Base-by-base conservation (phyloP, 306 rosid genomes). In the Acacia confusa region DNA sequence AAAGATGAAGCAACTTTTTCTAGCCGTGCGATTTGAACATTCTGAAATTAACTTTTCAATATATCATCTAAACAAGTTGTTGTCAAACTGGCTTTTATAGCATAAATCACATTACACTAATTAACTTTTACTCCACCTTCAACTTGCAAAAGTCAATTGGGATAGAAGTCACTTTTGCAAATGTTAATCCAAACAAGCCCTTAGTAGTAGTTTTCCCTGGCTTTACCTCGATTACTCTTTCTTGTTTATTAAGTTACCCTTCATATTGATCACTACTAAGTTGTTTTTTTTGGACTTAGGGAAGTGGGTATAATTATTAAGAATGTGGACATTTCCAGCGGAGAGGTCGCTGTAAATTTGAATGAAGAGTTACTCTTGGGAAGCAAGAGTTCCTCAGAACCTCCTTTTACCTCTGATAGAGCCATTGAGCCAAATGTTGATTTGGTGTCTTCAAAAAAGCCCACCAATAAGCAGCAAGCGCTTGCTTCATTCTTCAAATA, bases 241-340 rank as follows among this genome's bases (percentile, higher is more conserved):
- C 44, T 65, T 28, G 60, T 75, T 80, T 72, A 32, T 13, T 32
- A 43, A 61, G 34, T 75, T 78, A 16, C 32, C 24, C 16, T 82
- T 84, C 84, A 66, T 70, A 36, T 58, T 19, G 67, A 58, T 77
- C 40, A 57, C 71, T 44, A 43, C 67, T 65, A 70, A 72, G 70
- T 78, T 83, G 74, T 76, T 89, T 83, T 76, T 83, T 87, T 91
- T 86, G 87, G 87, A 81, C 83, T 67, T 87, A 96, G 99, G 94
- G 99, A 94, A 92, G 92, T 93, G 76, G 99, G 99, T 88, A 84
- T 96, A 80, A 80, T 90, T 81, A 86, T 88, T 67, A 94, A 88
- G 91, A 87, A 81, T 67, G 81, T 96, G 88, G 97, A 96, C 69
- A 74, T 96, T 71, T 74, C 85, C 60, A 78, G 90, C 74, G 98